Evolutionary conservation across 805 yeast species (phyloP).

Genomic region (Ogataea parapolymorpha): DNA sequence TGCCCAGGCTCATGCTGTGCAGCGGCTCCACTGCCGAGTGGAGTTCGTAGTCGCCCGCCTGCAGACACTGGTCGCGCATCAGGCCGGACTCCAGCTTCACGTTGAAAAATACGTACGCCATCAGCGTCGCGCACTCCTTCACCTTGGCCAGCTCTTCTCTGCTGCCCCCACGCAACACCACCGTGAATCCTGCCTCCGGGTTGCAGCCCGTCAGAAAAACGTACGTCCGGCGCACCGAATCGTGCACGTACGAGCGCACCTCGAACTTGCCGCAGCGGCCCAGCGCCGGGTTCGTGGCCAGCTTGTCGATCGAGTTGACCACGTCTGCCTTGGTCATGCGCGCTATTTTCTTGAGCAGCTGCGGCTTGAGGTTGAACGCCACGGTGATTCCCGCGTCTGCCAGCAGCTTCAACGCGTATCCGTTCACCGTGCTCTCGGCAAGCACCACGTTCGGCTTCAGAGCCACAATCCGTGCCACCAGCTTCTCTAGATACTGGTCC

Average conservation of each 20-base stretch:
- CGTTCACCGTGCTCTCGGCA: slow-evolving; percentile 76
- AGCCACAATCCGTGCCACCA: slow-evolving; percentile 74
- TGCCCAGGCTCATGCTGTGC: slow-evolving; percentile 18
- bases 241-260: slow-evolving; percentile 60
- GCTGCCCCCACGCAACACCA: slow-evolving; percentile 79
- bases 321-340: slow-evolving; percentile 81
- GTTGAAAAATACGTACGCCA: slow-evolving; percentile 76
- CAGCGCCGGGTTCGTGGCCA: slow-evolving; percentile 65
- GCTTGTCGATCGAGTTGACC: slow-evolving; percentile 78
- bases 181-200: slow-evolving; percentile 72
- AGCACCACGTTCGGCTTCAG: slow-evolving; percentile 76
- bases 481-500: slow-evolving; percentile 72
- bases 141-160: slow-evolving; percentile 58
- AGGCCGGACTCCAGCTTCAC: slow-evolving; percentile 74
- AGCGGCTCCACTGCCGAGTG: slow-evolving; percentile 16
- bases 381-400: slow-evolving; percentile 79
- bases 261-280: slow-evolving; percentile 76
- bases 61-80: slow-evolving; percentile 66
- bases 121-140: slow-evolving; percentile 75
- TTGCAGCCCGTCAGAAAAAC: slow-evolving; percentile 79
- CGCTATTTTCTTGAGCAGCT: slow-evolving; percentile 74
- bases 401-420: slow-evolving; percentile 69
- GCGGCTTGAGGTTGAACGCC: slow-evolving; percentile 74
- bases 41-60: slow-evolving; percentile 36
- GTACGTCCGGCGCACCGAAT: slow-evolving; percentile 61